These are phyloP conservation scores for Sanghuangporus weigelae DNA, from an alignment of 1,284 basidiomycete genomes.

Conservation along the genomic window DNA sequence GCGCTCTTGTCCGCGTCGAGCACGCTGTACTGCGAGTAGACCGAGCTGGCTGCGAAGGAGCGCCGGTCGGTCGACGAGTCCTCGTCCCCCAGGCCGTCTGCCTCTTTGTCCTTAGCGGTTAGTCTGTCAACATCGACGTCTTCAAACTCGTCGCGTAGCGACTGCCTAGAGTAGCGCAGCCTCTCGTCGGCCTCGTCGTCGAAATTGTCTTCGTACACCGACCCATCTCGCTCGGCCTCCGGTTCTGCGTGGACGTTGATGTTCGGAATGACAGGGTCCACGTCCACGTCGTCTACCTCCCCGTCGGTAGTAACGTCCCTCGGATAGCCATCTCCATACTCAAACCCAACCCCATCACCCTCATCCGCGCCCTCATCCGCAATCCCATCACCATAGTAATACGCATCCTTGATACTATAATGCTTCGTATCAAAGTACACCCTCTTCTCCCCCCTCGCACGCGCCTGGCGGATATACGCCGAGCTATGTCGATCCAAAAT, in stretches of 20 bases:
- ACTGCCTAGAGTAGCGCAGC: background rate
- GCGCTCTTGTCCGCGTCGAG: constrained; percentile 16
- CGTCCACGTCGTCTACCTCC: background rate
- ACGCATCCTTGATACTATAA: background rate
- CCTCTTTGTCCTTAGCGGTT: background rate
- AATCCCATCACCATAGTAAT: background rate
- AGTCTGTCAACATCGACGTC: background rate
- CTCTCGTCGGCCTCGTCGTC: constrained; percentile 5
- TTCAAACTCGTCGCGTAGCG: background rate
- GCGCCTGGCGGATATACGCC: constrained; percentile 13
- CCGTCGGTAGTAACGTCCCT: background rate
- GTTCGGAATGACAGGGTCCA: background rate
- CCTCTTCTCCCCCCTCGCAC: constrained; percentile 16
- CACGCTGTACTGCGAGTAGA: constrained; percentile 15
- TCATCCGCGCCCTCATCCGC: background rate
- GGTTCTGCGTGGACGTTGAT: background rate
- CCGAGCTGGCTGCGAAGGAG: constrained; percentile 4
- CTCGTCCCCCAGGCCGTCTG: background rate
- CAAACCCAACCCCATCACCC: background rate
- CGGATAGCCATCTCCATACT: background rate
- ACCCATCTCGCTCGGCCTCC: background rate
- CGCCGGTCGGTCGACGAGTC: background rate
- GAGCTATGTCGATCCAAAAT: constrained; percentile 11
- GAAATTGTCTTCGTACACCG: background rate
- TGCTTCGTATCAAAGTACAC: constrained; percentile 3